Evolutionary conservation across 768 basidiomycete genomes (phyloP).

Genomic region (Russula brevipes): DNA sequence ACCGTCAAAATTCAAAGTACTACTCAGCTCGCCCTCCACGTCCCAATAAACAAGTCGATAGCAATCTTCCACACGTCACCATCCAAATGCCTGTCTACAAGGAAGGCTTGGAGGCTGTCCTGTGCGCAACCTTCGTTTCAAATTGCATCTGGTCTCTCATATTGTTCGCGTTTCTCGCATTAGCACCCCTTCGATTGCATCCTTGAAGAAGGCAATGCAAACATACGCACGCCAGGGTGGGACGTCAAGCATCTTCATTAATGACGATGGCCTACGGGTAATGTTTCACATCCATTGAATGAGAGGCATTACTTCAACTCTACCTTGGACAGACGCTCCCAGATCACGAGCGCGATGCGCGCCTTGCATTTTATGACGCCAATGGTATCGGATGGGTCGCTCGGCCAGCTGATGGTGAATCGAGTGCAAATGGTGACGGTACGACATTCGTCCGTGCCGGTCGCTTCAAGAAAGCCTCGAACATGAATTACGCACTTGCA

Average conservation of each 20-base stretch:
- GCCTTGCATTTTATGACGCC: conserved; percentile 49
- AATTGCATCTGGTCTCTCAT: neutral
- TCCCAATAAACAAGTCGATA: conserved; percentile 42
- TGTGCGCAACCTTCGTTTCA: conserved; percentile 34
- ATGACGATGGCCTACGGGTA: conserved; percentile 58
- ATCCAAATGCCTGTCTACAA: conserved; percentile 59
- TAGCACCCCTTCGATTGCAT: conserved; percentile 46
- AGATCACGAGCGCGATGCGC: conserved; percentile 41
- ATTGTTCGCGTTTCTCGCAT: neutral
- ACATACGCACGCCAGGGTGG: conserved; percentile 66
- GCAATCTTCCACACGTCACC: conserved; percentile 44
- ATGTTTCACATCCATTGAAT: neutral
- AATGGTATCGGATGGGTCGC: conserved; percentile 59
- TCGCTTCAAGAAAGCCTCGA: conserved; percentile 45
- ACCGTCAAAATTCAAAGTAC: conserved; percentile 48
- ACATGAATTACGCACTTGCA: conserved; percentile 44
- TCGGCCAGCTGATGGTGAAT: conserved; percentile 46
- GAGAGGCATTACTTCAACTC: neutral
- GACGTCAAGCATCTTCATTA: conserved; percentile 51
- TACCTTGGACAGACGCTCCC: conserved; percentile 33
- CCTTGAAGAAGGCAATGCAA: conserved; percentile 55
- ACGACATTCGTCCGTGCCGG: conserved; percentile 44
- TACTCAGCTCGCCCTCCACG: conserved; percentile 44
- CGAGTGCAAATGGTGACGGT: conserved; percentile 33
- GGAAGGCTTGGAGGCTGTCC: conserved; percentile 46